phyloP scores from a whole-genome alignment of 192 early-diverging fungal genomes.

The Coemansia sp. region DNA sequence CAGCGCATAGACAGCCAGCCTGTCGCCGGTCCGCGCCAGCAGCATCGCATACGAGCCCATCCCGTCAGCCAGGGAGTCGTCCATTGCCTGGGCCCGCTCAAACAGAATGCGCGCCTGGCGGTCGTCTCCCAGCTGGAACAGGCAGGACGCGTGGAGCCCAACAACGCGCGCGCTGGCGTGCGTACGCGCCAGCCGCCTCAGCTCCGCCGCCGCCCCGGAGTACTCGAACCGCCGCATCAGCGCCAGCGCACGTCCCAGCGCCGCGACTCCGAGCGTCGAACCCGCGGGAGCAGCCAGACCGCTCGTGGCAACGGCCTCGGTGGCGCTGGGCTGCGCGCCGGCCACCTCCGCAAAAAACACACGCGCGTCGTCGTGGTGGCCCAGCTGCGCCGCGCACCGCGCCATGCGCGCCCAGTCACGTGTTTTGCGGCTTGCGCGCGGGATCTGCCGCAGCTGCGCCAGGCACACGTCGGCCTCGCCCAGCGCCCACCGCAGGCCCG shows the following conservation, averaged over 20 bases:
- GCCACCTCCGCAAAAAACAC: conserved; percentile 28
- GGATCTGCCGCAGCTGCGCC: conserved; percentile 49
- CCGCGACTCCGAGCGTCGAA: too few species aligned
- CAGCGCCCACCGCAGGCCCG: conserved; percentile 32
- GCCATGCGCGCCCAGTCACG: conserved; percentile 40
- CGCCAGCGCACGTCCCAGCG: conserved; percentile 11
- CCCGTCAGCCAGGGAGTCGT: conserved; percentile 19
- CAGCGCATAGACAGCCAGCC: conserved; percentile 24
- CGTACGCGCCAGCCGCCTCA: conserved; percentile 17
- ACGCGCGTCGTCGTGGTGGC: conserved; percentile 23
- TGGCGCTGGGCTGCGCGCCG: conserved; percentile 27
- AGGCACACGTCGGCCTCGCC: conserved; percentile 42
- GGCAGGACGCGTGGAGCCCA: conserved; percentile 38
- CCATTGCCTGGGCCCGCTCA: conserved; percentile 20
- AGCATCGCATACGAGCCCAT: conserved; percentile 37
- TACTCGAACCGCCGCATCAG: conserved; percentile 34
- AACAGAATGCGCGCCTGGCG: conserved; percentile 19
- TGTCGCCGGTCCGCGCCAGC: conserved; percentile 14
- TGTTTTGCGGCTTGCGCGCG: conserved; percentile 19
- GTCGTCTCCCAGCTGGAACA: conserved; percentile 20
- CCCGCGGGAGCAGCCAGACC: too few species aligned
- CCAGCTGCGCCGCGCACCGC: conserved; percentile 18
- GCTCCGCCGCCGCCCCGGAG: conserved; percentile 6
- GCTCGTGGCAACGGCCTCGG: conserved; percentile 37
- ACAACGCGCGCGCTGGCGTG: conserved; percentile 19